Evolutionary conservation across 2,329 filamentous ascomycete species (phyloP).

Genomic region (Beauveria bassiana): DNA sequence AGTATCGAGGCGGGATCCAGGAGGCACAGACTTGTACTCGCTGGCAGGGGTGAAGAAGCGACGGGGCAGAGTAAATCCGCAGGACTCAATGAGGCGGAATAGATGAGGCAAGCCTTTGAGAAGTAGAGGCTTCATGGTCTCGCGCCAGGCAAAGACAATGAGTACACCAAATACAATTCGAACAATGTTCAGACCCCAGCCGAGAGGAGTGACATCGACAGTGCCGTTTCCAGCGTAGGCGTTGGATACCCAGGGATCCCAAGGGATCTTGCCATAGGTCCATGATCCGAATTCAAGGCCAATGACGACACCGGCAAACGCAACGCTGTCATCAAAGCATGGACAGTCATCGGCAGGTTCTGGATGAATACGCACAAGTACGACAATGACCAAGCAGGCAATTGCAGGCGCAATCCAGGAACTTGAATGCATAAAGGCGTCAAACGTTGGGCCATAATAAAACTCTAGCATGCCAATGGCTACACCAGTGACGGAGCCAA

Average conservation of each 20-base stretch:
- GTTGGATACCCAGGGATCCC: constrained; percentile 35
- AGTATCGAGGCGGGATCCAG: constrained; percentile 65
- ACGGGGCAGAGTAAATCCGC: constrained; percentile 72
- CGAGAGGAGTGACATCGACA: constrained; percentile 59
- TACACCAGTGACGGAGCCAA: constrained; percentile 72
- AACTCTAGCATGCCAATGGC: constrained; percentile 53
- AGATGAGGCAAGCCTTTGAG: constrained; percentile 73
- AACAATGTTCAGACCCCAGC: constrained; percentile 52
- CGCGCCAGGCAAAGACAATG: constrained; percentile 83
- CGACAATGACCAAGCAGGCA: constrained; percentile 58
- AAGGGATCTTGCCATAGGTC: constrained; percentile 60
- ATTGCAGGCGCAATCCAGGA: constrained; percentile 57
- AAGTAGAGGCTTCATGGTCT: constrained; percentile 76
- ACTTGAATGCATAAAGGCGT: constrained; percentile 61
- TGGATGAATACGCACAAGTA: constrained; percentile 81
- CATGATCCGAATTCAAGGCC: constrained; percentile 77
- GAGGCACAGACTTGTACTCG: constrained; percentile 77
- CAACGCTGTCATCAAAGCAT: constrained; percentile 92
- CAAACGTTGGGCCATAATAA: constrained; percentile 53
- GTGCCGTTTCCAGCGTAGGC: constrained; percentile 42
- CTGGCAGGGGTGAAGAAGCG: constrained; percentile 88
- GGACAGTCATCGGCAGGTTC: constrained; percentile 96
- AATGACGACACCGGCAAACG: constrained; percentile 84
- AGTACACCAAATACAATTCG: constrained; percentile 75
- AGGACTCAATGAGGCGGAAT: constrained; percentile 76